Evolutionary conservation across 108 stramenopile genomes (phyloP).

Genomic region (Skeletonema costatum): DNA sequence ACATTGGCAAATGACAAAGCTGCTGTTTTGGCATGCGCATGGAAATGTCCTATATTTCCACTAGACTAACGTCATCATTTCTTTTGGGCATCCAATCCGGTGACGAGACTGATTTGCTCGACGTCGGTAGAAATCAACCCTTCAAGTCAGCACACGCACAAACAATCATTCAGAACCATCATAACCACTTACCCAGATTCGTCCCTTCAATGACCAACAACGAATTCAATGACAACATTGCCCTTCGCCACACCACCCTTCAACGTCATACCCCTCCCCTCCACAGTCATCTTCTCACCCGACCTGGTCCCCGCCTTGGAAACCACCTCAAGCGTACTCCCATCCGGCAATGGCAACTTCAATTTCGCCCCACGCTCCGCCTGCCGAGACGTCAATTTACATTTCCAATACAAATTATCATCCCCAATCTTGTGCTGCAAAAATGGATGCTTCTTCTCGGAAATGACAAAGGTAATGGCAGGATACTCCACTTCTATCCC

Average conservation of each 20-base stretch:
- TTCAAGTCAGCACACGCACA: too few relatives aligned
- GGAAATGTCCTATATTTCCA: too few relatives aligned
- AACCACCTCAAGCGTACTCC: constrained; percentile 51
- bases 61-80: too few relatives aligned
- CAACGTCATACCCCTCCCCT: constrained; percentile 72
- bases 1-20: too few relatives aligned
- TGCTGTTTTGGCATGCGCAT: too few relatives aligned
- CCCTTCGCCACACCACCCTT: constrained; percentile 64
- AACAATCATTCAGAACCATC: neutral
- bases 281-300: constrained; percentile 50
- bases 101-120: too few relatives aligned
- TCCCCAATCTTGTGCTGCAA: constrained; percentile 50
- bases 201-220: constrained; percentile 7
- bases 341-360: constrained; percentile 65
- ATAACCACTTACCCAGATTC: neutral
- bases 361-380: constrained; percentile 50
- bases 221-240: constrained; percentile 69
- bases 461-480: constrained; percentile 71
- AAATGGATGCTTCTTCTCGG: constrained; percentile 69
- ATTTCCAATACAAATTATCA: constrained; percentile 61
- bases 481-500: constrained; percentile 43
- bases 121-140: too few relatives aligned
- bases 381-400: constrained; percentile 52
- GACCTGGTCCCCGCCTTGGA: constrained; percentile 44
- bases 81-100: too few relatives aligned